Evolutionary conservation across 2,329 filamentous ascomycete species (phyloP).

Genomic region (Ceratocystis ficicola): DNA sequence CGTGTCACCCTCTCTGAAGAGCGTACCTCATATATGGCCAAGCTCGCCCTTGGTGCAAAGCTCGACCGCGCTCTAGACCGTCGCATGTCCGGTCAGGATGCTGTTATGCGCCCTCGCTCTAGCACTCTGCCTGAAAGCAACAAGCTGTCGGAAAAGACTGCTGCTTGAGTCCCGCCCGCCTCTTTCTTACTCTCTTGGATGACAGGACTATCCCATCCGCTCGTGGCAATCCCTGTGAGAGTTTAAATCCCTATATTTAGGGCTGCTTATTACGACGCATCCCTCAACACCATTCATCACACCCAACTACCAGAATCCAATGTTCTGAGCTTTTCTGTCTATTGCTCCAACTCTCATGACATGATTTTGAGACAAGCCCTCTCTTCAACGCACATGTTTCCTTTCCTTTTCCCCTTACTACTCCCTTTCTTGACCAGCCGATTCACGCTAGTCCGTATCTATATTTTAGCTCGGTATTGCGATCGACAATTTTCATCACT

Average conservation of each 20-base stretch:
- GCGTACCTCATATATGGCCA: constrained; percentile 71
- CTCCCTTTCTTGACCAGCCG: neutral
- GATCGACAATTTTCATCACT: neutral
- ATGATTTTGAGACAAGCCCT: constrained; percentile 7
- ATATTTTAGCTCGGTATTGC: constrained; percentile 4
- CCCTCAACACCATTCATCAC: neutral
- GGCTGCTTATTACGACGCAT: neutral
- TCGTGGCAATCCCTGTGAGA: neutral
- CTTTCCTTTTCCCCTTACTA: constrained; percentile 5
- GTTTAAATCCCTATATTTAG: neutral
- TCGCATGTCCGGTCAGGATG: constrained; percentile 80
- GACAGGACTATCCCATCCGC: neutral
- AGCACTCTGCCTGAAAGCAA: constrained; percentile 32
- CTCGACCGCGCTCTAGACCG: constrained; percentile 76
- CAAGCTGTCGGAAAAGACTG: constrained; percentile 23
- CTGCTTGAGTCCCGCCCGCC: neutral
- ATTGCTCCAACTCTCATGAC: neutral
- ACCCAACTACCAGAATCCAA: neutral
- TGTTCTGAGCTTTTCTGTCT: constrained; percentile 8
- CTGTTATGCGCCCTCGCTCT: constrained; percentile 56
- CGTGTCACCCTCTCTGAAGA: constrained; percentile 65
- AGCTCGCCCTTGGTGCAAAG: constrained; percentile 80
- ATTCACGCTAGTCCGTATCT: neutral
- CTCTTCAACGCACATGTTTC: constrained; percentile 9
- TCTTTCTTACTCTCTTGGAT: neutral